These are phyloP conservation scores for Cercospora janseana DNA, from an alignment of 2,329 filamentous ascomycete species.

Conservation along the genomic window DNA sequence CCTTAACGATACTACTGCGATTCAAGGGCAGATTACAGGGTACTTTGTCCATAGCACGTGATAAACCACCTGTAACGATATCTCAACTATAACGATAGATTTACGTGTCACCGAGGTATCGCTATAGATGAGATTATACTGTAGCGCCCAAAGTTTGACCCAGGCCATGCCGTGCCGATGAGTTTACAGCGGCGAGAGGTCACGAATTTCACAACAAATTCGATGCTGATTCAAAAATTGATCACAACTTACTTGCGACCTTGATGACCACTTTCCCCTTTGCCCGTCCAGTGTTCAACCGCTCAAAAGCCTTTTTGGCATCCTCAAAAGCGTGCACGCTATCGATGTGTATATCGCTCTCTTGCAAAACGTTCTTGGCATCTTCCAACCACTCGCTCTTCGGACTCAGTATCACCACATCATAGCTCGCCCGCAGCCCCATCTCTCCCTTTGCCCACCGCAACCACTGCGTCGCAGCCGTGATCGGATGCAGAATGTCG, in stretches of 20 bases:
- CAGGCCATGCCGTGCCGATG: too few relatives aligned
- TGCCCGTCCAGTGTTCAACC: slow-evolving; percentile 37
- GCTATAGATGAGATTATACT: too few relatives aligned
- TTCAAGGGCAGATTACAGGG: too few relatives aligned
- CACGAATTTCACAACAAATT: too few relatives aligned
- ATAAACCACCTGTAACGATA: too few relatives aligned
- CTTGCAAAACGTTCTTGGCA: slow-evolving; percentile 54
- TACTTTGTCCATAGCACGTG: too few relatives aligned
- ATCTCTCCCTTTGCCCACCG: slow-evolving; percentile 43
- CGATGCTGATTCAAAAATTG: too few relatives aligned
- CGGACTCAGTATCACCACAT: slow-evolving; percentile 44
- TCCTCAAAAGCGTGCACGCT: slow-evolving; percentile 58
- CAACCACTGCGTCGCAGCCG: slow-evolving; percentile 32
- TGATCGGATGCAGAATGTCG: slow-evolving; percentile 27
- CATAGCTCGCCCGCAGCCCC: slow-evolving; percentile 38
- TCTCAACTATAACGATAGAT: too few relatives aligned
- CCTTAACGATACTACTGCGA: too few relatives aligned
- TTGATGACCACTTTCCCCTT: slow-evolving; percentile 38
- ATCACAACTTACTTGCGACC: slow-evolving; percentile 13
- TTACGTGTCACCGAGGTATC: too few relatives aligned
- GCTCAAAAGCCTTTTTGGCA: slow-evolving; percentile 41
- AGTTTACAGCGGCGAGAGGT: too few relatives aligned
- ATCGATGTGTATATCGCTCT: slow-evolving; percentile 56
- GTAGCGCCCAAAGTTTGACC: too few relatives aligned
- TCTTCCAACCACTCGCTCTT: slow-evolving; percentile 52